A percentile compares a stretch with the other conserved stretches of the same genome.
These are phyloP conservation scores for Dichomitus squalens DNA, from an alignment of 1,284 basidiomycete genomes.

Conservation along the genomic window DNA sequence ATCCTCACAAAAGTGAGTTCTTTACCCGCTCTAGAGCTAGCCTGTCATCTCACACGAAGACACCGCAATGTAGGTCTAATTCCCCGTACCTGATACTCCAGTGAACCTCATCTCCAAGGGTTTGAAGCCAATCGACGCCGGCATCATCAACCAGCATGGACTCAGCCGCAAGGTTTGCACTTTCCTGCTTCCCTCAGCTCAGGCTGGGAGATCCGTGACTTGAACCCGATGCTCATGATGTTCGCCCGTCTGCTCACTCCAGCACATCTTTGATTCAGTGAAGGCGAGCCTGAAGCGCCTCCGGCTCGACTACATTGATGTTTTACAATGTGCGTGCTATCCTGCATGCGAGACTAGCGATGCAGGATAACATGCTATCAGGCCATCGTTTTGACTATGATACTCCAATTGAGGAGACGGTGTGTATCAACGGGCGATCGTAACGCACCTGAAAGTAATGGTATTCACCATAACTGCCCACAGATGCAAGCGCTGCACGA, in stretches of 20 bases:
- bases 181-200: too few species aligned
- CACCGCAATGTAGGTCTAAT: too few species aligned
- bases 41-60: too few species aligned
- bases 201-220: not conserved
- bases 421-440: too few species aligned
- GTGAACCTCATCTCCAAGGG: not conserved
- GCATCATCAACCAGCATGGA: conserved; percentile 38
- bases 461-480: not conserved
- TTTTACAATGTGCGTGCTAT: conserved; percentile 27
- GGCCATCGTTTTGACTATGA: conserved; percentile 47
- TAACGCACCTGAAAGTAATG: not conserved
- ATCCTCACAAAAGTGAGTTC: conserved; percentile 61
- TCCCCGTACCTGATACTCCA: not conserved
- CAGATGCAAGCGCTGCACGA: conserved; percentile 68
- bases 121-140: conserved; percentile 18
- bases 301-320: conserved; percentile 71
- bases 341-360: too few species aligned
- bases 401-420: conserved; percentile 42
- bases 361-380: not conserved
- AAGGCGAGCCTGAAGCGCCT: conserved; percentile 50
- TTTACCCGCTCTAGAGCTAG: too few species aligned
- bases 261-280: not conserved
- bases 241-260: too few species aligned
- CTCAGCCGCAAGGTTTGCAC: conserved; percentile 33
- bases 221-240: too few species aligned